Evolutionary conservation across 352 stramenopile genomes (phyloP).

Genomic region (Phytopythium chamaehyphon): DNA sequence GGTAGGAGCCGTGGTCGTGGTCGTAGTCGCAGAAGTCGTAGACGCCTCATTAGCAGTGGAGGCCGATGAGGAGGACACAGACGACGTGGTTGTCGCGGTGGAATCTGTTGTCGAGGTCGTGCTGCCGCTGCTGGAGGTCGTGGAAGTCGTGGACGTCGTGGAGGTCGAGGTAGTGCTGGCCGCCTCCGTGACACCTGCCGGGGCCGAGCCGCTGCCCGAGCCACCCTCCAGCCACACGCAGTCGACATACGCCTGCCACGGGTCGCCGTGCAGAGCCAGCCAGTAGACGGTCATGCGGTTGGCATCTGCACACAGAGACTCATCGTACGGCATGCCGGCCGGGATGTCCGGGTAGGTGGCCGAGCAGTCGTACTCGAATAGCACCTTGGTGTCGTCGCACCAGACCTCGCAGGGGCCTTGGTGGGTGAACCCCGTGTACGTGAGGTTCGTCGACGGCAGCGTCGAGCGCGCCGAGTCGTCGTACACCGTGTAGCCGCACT

Average conservation of each 20-base stretch:
- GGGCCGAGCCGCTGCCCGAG: constrained; percentile 11
- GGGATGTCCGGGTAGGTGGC: constrained; percentile 25
- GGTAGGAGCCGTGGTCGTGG: constrained; percentile 2
- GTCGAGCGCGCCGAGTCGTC: constrained; percentile 28
- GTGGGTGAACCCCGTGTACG: constrained; percentile 51
- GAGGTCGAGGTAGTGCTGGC: constrained; percentile 3
- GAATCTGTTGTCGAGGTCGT: constrained; percentile 4
- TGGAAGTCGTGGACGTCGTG: constrained; percentile 3
- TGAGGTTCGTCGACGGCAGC: constrained; percentile 31
- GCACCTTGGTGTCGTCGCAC: constrained; percentile 49
- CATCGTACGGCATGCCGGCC: constrained; percentile 35
- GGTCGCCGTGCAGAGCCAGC: constrained; percentile 38
- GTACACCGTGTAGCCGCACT: constrained; percentile 28
- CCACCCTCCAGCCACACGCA: constrained; percentile 28
- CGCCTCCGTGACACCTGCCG: constrained; percentile 9
- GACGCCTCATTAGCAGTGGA: constrained; percentile 4
- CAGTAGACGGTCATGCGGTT: constrained; percentile 53
- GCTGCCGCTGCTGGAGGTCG: neutral
- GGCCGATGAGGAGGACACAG: neutral
- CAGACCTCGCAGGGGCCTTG: constrained; percentile 51
- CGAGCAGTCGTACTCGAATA: constrained; percentile 42
- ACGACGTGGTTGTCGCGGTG: constrained; percentile 12
- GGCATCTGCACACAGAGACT: constrained; percentile 29
- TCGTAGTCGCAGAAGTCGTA: constrained; percentile 6
- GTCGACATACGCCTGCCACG: constrained; percentile 59